Conservation (phyloP, 2,329 filamentous ascomycete species). For the Anisogramma anomala region DNA sequence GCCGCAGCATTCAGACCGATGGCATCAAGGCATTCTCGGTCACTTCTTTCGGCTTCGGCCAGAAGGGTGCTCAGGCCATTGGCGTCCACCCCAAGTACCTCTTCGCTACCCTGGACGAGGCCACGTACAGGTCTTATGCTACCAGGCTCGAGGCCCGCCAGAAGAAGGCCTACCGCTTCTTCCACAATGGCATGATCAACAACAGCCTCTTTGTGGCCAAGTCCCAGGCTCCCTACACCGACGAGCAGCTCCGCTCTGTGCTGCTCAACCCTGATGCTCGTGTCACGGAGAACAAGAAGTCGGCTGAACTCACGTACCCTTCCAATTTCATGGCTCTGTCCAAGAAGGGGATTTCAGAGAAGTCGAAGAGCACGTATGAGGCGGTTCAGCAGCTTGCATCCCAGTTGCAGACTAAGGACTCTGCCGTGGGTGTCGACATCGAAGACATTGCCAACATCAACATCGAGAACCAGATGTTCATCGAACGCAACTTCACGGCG, state of each 20-base stretch:
- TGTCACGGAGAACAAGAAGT: conserved; percentile 77
- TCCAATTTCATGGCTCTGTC: conserved; percentile 53
- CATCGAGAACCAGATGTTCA: conserved; percentile 85
- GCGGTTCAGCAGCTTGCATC: conserved; percentile 69
- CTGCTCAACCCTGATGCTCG: conserved; percentile 91
- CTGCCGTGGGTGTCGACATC: conserved; percentile 86
- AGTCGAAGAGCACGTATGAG: conserved; percentile 54
- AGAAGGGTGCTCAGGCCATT: conserved; percentile 96
- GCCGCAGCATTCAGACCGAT: conserved; percentile 89
- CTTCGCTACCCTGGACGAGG: conserved; percentile 82
- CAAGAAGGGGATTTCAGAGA: conserved; percentile 38
- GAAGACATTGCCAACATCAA: conserved; percentile 82
- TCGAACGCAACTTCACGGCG: conserved; percentile 87
- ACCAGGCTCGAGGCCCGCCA: conserved; percentile 83
- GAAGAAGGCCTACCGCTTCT: conserved; percentile 98
- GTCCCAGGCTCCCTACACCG: conserved; percentile 77
- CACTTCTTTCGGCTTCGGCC: conserved; percentile 97
- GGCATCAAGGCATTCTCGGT: conserved; percentile 98
- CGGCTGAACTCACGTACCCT: conserved; percentile 64
- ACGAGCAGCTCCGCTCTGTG: conserved; percentile 74
- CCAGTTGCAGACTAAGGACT: conserved; percentile 49
- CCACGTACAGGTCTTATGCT: conserved; percentile 71
- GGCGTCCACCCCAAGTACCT: conserved; percentile 95
- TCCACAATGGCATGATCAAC: conserved; percentile 97
- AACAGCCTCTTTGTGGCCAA: conserved; percentile 97